Evolutionary conservation across 768 basidiomycete species (phyloP).

Genomic region (Kwoniella sp.): DNA sequence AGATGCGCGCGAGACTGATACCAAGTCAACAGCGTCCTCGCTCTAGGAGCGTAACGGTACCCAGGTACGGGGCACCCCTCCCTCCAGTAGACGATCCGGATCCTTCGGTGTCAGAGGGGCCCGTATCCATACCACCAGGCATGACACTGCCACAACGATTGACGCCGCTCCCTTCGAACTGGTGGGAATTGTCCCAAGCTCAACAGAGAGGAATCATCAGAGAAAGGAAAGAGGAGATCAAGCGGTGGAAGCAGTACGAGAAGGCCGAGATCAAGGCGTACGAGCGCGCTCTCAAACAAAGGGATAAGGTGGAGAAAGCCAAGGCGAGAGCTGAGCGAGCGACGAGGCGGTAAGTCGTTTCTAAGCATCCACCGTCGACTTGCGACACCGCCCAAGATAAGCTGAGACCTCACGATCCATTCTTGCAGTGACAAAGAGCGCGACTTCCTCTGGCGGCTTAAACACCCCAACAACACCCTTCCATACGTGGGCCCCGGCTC

Average conservation of each 20-base stretch:
- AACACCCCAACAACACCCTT: constrained; percentile 16
- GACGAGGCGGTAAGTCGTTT: too few relatives aligned
- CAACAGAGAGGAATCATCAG: constrained; percentile 3
- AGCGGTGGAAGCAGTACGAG: constrained; percentile 8
- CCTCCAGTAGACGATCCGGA: background rate
- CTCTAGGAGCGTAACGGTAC: background rate
- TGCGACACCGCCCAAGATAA: background rate
- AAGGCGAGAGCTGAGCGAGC: constrained; percentile 8
- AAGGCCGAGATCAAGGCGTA: constrained; percentile 8
- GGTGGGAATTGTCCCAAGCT: background rate
- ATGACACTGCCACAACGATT: background rate
- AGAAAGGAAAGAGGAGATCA: constrained; percentile 6
- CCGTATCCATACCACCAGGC: background rate
- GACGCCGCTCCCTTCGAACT: background rate
- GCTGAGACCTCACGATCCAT: too few relatives aligned
- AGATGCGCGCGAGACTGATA: background rate
- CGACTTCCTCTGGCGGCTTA: constrained; percentile 11
- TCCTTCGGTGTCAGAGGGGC: background rate
- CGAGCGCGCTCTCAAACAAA: constrained; percentile 9
- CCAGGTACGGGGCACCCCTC: background rate
- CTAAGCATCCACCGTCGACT: background rate
- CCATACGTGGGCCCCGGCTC: background rate
- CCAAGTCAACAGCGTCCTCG: background rate
- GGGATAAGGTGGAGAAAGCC: constrained; percentile 13
- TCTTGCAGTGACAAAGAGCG: constrained; percentile 17